Percentiles rank a stretch among this genome's conserved stretches.
Conservation (phyloP, 2,329 filamentous ascomycete genomes). For the Talaromyces funiculosus region DNA sequence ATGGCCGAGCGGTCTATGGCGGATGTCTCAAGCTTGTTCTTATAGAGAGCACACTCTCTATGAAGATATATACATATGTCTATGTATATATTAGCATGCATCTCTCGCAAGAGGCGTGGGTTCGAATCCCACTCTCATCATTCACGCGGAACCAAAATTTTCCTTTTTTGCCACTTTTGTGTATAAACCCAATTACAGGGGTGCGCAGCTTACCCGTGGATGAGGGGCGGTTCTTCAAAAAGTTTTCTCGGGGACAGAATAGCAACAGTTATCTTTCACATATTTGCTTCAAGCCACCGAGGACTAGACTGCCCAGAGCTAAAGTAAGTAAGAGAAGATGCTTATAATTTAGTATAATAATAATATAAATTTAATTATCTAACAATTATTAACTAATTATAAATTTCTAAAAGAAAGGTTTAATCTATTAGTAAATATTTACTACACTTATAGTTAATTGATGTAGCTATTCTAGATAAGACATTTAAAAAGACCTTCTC, state of each 20-base stretch:
- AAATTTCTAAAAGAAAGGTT: not conserved
- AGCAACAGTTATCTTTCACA: slow-evolving; percentile 31
- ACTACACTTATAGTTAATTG: not conserved
- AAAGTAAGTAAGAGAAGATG: not conserved
- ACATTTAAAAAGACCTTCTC: slow-evolving; percentile 2
- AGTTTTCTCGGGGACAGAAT: too few species aligned
- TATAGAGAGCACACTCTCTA: not conserved
- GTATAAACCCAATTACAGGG: not conserved
- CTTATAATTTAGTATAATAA: not conserved
- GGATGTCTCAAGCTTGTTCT: not conserved
- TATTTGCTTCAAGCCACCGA: slow-evolving; percentile 16
- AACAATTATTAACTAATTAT: not conserved
- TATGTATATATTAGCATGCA: not conserved
- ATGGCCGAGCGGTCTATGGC: not conserved
- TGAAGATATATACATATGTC: not conserved
- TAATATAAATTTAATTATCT: not conserved
- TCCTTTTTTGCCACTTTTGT: not conserved
- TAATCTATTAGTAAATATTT: not conserved
- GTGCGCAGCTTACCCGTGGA: too few species aligned
- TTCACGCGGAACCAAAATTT: not conserved
- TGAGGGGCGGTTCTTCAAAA: too few species aligned
- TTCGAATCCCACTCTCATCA: not conserved
- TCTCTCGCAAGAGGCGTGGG: not conserved
- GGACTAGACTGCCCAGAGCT: not conserved
- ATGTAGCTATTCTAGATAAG: slow-evolving; percentile 5